Evolutionary conservation across 1,139 yeast species (phyloP), one percentile per base, ranked within the genome.

Genomic region (Blastobotrys niveus): DNA sequence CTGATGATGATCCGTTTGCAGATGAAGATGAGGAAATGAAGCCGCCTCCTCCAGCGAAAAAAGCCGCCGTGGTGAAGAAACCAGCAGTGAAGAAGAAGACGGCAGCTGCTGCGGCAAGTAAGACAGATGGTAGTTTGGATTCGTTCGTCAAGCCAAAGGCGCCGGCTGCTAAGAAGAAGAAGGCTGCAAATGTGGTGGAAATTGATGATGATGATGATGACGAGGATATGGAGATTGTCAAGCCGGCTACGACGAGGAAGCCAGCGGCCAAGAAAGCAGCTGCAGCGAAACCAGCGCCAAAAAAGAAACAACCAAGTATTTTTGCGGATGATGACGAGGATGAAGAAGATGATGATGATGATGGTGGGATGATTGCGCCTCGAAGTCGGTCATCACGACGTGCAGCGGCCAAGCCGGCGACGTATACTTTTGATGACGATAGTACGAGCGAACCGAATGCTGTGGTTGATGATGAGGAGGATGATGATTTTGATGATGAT

Each of bases 401-500:
- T 15, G 27, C 47, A 9, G 38, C 33, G 3, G 25, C 38, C n/a
- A 33, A 37, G 21, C 39, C 47, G 17, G 33, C 37, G 18, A 20
- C 44, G 7, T 43, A 38, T 14, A 42, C 15, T 15, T 21, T 33
- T 8, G 51, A 42, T 15, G 49, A 38, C 5, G 45, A 38, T 3
- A 40, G 29, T 10, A 20, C n/a, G 14, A 17, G 9, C 5, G 35
- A 12, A 39, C 30, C 15, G 33, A 41, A 24, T 7, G 43, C 25
- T 15, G 34, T 8, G 9, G 49, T 39, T 30, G 52, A 43, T 27
- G 40, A 25, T 5, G 32, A 7, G 15, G 18, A 9, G 18, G 40
- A 38, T 29, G 40, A 38, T 20, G 40, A 37, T 6, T 19, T 20
- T 18, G 24, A 20, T 24, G 50, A 46, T 25, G 58, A 50, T n/a